Base-by-base conservation (phyloP, 257 asterid genomes). In the Lantana camara region DNA sequence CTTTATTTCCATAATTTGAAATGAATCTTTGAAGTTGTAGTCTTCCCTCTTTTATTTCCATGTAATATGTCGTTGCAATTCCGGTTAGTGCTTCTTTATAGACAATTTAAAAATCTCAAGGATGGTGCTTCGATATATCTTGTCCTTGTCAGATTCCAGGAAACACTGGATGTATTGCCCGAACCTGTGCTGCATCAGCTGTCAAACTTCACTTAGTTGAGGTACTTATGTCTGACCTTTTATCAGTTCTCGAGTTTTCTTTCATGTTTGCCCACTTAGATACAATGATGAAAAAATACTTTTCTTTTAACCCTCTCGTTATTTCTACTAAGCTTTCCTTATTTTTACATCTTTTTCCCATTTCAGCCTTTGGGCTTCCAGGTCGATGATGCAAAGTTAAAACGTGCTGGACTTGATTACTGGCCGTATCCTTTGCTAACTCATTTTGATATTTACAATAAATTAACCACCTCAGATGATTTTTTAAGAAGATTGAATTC, bases 361-460 rank as follows among this genome's bases (percentile, higher is more conserved):
- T 47, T 78, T 66, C 85, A 94, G 97, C 99, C 97, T n/a, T 61
- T 90, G 73, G 97, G 99, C 19, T 90, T 90, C 76, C 86, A 83
- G 82, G 81, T 90, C 47, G 96, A 90, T 75, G 90, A 83, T 70
- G 70, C 95, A 45, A 94, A 90, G 79, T 56, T 85, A 51, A 94
- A 86, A 81, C 91, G 96, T 19, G 99, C 99, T 63, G 99, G 99
- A 74, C 95, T 90, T 60, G 97, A 88, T 77, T 90, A 94, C 79
- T 84, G 99, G 99, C 99, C 97, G 96, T 94, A 94, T 94, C 99
- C 97, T 68, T 73, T 57, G 27, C 60, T 37, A 29, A 46, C 27
- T 54, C 32, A 27, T 56, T 24, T 51, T 46, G 12, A 15, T 46
- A 27, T 45, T 67, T 42, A 22, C 14, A 15, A 24, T 32, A 11